Percentiles rank a stretch among this genome's conserved stretches.
These are phyloP conservation scores for Leccinum truebloodii DNA, from an alignment of 768 basidiomycete genomes.

Conservation along the genomic window DNA sequence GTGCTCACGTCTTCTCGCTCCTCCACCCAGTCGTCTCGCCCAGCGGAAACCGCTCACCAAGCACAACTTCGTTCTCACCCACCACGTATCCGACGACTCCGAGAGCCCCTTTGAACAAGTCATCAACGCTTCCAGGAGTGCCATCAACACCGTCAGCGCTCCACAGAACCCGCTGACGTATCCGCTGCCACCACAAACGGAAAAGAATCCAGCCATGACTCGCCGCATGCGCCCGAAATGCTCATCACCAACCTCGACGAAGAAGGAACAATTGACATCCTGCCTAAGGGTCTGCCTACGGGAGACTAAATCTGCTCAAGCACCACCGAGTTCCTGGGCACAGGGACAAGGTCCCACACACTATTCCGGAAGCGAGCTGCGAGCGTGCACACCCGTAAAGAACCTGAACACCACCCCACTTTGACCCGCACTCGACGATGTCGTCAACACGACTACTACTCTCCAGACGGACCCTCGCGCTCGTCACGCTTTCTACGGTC, in stretches of 20 bases:
- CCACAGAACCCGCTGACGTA: conserved; percentile 51
- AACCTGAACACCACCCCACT: neutral
- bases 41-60: conserved; percentile 54
- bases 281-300: too few relatives aligned
- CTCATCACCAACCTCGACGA: too few relatives aligned
- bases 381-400: neutral
- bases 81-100: conserved; percentile 68
- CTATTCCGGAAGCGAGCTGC: neutral
- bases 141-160: conserved; percentile 53
- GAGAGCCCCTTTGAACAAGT: conserved; percentile 73
- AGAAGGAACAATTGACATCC: too few relatives aligned
- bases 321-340: neutral
- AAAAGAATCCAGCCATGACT: conserved; percentile 51
- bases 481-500: conserved; percentile 53
- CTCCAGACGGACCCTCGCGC: conserved; percentile 55
- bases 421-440: conserved; percentile 1
- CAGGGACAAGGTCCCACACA: neutral
- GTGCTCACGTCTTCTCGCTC: conserved; percentile 54
- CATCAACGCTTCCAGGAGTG: conserved; percentile 54
- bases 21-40: conserved; percentile 53
- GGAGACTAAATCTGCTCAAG: neutral
- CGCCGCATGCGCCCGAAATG: conserved; percentile 34
- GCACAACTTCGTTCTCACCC: conserved; percentile 45
- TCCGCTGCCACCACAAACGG: conserved; percentile 41
- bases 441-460: conserved; percentile 38